phyloP scores from a whole-genome alignment of 2,329 filamentous ascomycete species.

The Verticillium zaregamsianum region DNA sequence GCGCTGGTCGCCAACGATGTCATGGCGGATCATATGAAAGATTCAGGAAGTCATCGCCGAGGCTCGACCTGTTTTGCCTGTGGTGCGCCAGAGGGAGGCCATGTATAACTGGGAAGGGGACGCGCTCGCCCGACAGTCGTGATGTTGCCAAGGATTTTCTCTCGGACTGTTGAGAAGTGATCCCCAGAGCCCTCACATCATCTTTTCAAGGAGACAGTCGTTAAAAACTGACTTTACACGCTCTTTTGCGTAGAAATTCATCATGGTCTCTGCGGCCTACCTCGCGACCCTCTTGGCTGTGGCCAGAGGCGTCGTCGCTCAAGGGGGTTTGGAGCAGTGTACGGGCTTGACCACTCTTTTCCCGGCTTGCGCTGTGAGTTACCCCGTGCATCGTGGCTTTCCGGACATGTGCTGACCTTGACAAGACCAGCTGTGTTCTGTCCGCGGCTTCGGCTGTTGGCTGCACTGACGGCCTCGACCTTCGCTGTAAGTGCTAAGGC shows the following conservation, averaged over 20 bases:
- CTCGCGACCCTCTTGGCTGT: conserved; percentile 14
- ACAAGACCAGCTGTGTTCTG: conserved; percentile 17
- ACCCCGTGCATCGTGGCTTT: not conserved
- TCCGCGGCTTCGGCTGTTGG: conserved; percentile 16
- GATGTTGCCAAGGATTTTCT: not conserved
- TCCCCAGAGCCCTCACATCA: not conserved
- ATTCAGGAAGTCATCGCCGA: not conserved
- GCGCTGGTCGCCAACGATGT: not conserved
- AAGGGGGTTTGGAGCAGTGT: conserved; percentile 12
- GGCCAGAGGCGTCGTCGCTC: conserved; percentile 11
- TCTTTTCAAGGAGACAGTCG: not conserved
- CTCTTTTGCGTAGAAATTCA: not conserved
- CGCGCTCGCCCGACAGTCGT: not conserved
- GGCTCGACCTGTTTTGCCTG: not conserved
- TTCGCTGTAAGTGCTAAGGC: conserved; percentile 14
- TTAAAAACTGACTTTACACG: not conserved
- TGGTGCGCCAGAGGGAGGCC: not conserved
- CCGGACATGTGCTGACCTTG: not conserved
- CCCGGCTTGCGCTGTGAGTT: conserved; percentile 18
- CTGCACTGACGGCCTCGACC: conserved; percentile 17
- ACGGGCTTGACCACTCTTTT: conserved; percentile 14
- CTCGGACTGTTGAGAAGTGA: not conserved
- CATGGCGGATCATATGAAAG: not conserved
- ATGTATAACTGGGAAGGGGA: not conserved
- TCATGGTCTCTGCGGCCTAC: not conserved